phyloP scores from a whole-genome alignment of 306 rosid genomes.

The Clitoria ternatea region DNA sequence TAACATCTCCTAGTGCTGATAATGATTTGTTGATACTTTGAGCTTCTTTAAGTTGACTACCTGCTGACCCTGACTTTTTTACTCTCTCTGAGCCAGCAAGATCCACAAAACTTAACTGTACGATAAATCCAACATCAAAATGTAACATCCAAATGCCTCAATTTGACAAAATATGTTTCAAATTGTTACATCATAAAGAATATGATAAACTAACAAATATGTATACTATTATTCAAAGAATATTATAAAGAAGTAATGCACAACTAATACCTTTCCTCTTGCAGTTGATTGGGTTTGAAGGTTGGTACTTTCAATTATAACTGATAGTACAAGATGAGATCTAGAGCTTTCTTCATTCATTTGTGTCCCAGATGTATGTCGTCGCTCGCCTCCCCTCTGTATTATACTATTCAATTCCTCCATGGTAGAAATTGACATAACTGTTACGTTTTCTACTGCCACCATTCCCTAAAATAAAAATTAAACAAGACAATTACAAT shows the following conservation, averaged over 20 bases:
- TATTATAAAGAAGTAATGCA: not conserved
- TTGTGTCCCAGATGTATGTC: conserved; percentile 80
- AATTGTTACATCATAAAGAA: not conserved
- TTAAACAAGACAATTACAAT: conserved; percentile 14
- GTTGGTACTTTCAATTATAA: conserved; percentile 81
- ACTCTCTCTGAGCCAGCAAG: conserved; percentile 96
- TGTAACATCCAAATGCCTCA: not conserved
- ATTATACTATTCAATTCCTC: conserved; percentile 73
- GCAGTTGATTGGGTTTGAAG: conserved; percentile 89
- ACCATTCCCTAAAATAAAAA: conserved; percentile 82
- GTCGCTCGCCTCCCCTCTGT: conserved; percentile 69
- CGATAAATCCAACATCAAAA: conserved; percentile 8
- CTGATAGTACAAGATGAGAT: conserved; percentile 83
- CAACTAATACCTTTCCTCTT: conserved; percentile 78
- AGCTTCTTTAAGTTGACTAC: conserved; percentile 91
- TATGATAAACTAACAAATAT: not conserved
- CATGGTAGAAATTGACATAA: conserved; percentile 58
- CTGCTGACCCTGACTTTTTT: conserved; percentile 89
- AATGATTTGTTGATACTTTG: conserved; percentile 97
- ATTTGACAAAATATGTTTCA: not conserved
- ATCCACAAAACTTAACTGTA: conserved; percentile 93
- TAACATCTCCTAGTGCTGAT: conserved; percentile 94
- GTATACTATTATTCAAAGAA: not conserved
- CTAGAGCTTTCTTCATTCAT: conserved; percentile 96
- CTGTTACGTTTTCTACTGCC: conserved; percentile 66